These are phyloP conservation scores for Plasmodium gaboni DNA, from an alignment of 169 alveolate species.

Conservation along the genomic window DNA sequence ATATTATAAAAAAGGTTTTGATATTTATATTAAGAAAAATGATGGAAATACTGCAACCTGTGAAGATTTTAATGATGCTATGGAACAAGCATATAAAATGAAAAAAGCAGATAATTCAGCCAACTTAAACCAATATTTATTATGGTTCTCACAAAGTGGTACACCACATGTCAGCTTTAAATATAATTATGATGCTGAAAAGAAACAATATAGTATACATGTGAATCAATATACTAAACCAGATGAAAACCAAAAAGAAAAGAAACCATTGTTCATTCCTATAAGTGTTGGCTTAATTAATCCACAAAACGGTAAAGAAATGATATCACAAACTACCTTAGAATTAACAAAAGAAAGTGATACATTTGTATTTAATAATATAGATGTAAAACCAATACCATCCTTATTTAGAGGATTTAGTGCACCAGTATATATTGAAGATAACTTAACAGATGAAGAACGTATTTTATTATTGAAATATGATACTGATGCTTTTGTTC, in stretches of 20 bases:
- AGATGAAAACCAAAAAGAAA: conserved; percentile 90
- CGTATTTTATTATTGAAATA: conserved; percentile 88
- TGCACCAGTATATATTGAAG: conserved; percentile 92
- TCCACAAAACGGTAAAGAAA: conserved; percentile 82
- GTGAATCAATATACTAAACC: conserved; percentile 90
- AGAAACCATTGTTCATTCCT: conserved; percentile 92
- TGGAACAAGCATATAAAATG: conserved; percentile 89
- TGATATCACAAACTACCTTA: conserved; percentile 70
- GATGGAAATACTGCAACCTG: conserved; percentile 95
- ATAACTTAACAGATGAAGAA: conserved; percentile 88
- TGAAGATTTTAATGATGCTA: conserved; percentile 94
- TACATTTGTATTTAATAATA: conserved; percentile 83
- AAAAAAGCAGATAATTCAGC: conserved; percentile 85
- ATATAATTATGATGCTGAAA: conserved; percentile 38
- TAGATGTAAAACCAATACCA: conserved; percentile 88
- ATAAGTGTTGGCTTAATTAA: conserved; percentile 89
- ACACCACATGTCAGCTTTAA: conserved; percentile 80
- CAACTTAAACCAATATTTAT: conserved; percentile 91
- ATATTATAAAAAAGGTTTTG: conserved; percentile 94
- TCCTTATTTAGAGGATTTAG: conserved; percentile 92
- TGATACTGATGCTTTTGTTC: conserved; percentile 91
- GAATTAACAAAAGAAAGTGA: conserved; percentile 87
- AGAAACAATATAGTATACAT: conserved; percentile 80
- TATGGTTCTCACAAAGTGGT: conserved; percentile 93
- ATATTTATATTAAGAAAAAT: conserved; percentile 90